Percentiles rank a stretch among this genome's conserved stretches.
Conservation (phyloP, 805 yeast species). For the Nakazawaea ambrosiae region DNA sequence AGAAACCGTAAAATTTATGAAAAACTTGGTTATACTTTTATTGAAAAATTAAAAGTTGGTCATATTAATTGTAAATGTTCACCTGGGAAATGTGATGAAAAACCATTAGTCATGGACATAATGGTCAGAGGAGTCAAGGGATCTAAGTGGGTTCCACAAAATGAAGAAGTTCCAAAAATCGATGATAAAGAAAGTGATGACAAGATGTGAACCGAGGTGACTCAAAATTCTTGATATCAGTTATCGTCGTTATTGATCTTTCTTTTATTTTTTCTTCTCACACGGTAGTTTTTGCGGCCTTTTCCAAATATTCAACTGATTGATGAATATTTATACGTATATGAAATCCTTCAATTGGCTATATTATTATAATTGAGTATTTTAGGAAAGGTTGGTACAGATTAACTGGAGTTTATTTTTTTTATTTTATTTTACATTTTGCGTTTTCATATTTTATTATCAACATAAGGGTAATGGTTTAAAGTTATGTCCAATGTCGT, state of each 20-base stretch:
- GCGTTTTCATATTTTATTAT: not conserved
- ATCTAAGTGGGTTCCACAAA: constrained; percentile 21
- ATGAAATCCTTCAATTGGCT: not conserved
- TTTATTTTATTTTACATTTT: not conserved
- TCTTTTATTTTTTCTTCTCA: not conserved
- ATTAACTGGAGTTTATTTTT: constrained; percentile 1
- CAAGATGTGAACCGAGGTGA: constrained; percentile 1
- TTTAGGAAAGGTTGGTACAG: not conserved
- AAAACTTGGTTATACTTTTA: constrained; percentile 43
- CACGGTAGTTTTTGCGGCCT: not conserved
- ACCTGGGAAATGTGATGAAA: constrained; percentile 6
- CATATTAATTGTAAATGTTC: constrained; percentile 18
- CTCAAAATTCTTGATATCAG: not conserved
- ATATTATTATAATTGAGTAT: too few species aligned
- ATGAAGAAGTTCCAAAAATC: too few species aligned
- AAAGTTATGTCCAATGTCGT: constrained; percentile 2
- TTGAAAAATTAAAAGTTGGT: constrained; percentile 27
- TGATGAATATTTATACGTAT: not conserved
- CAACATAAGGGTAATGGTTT: constrained; percentile 2
- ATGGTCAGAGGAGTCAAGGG: constrained; percentile 33
- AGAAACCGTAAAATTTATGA: constrained; percentile 45
- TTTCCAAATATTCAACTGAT: not conserved
- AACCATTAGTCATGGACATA: constrained; percentile 26
- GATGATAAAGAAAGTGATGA: not conserved
- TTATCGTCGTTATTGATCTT: not conserved